A percentile compares a stretch with the other conserved stretches of the same genome.
These are phyloP conservation scores for Boletus pseudopeckii DNA, from an alignment of 768 basidiomycete genomes.

Conservation along the genomic window DNA sequence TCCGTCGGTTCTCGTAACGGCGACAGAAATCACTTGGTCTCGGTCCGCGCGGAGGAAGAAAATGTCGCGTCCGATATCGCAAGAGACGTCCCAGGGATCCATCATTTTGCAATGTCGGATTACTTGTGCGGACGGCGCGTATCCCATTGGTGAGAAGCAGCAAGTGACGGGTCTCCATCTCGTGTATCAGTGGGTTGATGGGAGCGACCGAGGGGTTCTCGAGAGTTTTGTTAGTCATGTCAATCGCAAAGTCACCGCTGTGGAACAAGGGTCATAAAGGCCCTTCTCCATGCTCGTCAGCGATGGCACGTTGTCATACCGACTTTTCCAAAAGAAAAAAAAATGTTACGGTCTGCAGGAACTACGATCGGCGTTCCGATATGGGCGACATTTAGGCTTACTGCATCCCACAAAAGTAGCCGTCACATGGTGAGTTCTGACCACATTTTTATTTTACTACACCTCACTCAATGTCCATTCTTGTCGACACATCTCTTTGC, in stretches of 20 bases:
- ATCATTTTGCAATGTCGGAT: constrained; percentile 26
- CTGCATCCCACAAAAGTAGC: too few relatives aligned
- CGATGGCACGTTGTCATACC: neutral
- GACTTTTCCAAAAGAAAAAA: too few relatives aligned
- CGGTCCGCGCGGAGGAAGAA: constrained; percentile 58
- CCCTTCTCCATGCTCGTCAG: too few relatives aligned
- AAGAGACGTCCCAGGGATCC: neutral
- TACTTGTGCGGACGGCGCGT: constrained; percentile 16
- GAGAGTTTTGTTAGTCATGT: constrained; percentile 71
- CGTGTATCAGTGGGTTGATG: constrained; percentile 61
- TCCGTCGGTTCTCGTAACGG: constrained; percentile 26
- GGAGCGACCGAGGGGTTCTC: constrained; percentile 52
- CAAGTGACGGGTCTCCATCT: constrained; percentile 7
- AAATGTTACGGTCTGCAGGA: too few relatives aligned
- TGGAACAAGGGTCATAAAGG: neutral
- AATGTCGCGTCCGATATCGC: constrained; percentile 5
- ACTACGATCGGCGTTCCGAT: too few relatives aligned
- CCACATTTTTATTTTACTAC: too few relatives aligned
- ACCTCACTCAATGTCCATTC: too few relatives aligned
- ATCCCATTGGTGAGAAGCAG: constrained; percentile 11
- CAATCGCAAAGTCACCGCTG: constrained; percentile 41
- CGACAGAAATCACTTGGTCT: constrained; percentile 59
- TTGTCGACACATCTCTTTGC: too few relatives aligned
- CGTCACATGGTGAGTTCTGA: too few relatives aligned
- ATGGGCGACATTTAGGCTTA: too few relatives aligned